Conservation (phyloP, 106 monocot species). For the Platanthera guangdongensis region DNA sequence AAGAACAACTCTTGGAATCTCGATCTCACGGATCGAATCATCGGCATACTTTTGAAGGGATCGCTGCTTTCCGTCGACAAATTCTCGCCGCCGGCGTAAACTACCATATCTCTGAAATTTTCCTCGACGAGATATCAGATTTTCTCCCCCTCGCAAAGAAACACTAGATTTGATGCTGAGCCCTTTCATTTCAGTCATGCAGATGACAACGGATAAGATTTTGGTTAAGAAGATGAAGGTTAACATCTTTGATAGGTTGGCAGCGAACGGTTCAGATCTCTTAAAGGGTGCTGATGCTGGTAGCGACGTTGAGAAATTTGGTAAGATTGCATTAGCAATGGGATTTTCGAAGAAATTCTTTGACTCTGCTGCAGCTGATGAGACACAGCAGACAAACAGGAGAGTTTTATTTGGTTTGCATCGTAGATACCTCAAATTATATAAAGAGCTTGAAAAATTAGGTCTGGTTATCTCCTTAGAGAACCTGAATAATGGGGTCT, state of each 20-base stretch:
- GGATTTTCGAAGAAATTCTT: constrained; percentile 56
- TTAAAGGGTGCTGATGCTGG: constrained; percentile 29
- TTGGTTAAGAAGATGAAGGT: constrained; percentile 63
- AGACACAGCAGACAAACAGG: constrained; percentile 60
- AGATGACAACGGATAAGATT: constrained; percentile 53
- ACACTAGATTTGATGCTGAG: constrained; percentile 34
- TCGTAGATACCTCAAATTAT: constrained; percentile 58
- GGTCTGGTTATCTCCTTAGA: constrained; percentile 37
- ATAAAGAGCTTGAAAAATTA: constrained; percentile 64
- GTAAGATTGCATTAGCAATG: constrained; percentile 44
- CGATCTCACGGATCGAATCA: constrained; percentile 15
- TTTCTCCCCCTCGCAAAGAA: constrained; percentile 38
- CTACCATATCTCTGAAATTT: constrained; percentile 73
- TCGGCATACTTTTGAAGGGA: constrained; percentile 33
- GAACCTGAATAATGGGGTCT: constrained; percentile 16
- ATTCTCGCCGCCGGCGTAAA: constrained; percentile 47
- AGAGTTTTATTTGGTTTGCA: constrained; percentile 57
- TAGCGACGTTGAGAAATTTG: constrained; percentile 44
- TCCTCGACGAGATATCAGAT: constrained; percentile 65
- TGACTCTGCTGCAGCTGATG: constrained; percentile 39
- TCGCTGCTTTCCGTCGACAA: constrained; percentile 55
- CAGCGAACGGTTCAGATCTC: constrained; percentile 30
- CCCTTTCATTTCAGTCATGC: constrained; percentile 48
- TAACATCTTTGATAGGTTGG: constrained; percentile 50
- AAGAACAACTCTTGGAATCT: constrained; percentile 39